Conservation (phyloP, 1,139 yeast species). For the Scheffersomyces segobiensis region DNA sequence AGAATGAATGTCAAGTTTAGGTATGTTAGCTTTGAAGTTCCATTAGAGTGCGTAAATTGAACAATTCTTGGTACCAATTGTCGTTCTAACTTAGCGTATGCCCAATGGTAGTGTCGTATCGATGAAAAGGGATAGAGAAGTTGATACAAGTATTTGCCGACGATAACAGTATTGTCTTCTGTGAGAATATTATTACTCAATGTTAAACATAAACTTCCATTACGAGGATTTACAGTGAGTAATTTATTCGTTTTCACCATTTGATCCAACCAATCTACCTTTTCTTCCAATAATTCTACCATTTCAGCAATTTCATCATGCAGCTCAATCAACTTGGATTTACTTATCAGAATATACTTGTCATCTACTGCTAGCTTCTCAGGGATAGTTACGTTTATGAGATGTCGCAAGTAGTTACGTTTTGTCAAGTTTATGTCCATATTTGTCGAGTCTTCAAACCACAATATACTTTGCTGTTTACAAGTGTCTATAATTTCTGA, state of each 20-base stretch:
- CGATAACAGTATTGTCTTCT: conserved; percentile 19
- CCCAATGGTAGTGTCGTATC: conserved; percentile 44
- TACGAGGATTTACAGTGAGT: conserved; percentile 4
- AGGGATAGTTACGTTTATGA: conserved; percentile 31
- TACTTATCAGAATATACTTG: conserved; percentile 12
- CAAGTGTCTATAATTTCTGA: conserved; percentile 50
- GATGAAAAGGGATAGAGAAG: conserved; percentile 38
- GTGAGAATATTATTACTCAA: conserved; percentile 7
- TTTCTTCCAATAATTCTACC: not conserved
- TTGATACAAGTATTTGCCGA: conserved; percentile 35
- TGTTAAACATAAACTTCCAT: conserved; percentile 7
- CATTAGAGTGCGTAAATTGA: conserved; percentile 4
- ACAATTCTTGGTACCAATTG: conserved; percentile 27
- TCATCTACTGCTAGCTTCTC: conserved; percentile 9
- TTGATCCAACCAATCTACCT: not conserved
- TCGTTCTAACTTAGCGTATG: conserved; percentile 44
- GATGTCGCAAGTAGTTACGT: conserved; percentile 50
- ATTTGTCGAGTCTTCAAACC: conserved; percentile 77
- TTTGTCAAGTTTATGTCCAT: conserved; percentile 51
- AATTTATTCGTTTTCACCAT: not conserved
- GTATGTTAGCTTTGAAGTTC: conserved; percentile 8
- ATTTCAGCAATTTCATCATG: conserved; percentile 13
- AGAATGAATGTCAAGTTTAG: conserved; percentile 25
- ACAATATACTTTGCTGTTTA: conserved; percentile 31
- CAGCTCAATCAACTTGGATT: conserved; percentile 13